Percentiles rank a stretch among this genome's conserved stretches.
Conservation (phyloP, 2,329 filamentous ascomycete species). For the Colletotrichum tofieldiae region DNA sequence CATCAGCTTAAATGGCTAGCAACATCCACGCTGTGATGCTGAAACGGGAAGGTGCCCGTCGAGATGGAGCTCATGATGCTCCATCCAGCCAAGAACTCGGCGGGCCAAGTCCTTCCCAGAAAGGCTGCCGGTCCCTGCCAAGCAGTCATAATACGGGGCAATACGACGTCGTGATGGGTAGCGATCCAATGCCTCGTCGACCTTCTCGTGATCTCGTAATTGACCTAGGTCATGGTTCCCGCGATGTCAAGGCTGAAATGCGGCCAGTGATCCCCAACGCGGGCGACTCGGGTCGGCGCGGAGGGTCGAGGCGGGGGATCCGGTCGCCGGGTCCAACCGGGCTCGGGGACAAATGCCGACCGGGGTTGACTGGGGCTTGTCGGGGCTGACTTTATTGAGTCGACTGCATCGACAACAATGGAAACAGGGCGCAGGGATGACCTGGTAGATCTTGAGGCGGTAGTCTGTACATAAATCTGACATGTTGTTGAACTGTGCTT, state of each 20-base stretch:
- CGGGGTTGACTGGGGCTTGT: background rate
- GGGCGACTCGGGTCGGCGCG: background rate
- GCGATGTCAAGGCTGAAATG: background rate
- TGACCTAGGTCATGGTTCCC: no score
- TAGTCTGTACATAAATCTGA: background rate
- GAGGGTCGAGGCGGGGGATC: no score
- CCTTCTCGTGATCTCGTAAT: background rate
- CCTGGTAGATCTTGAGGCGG: background rate
- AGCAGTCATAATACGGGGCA: background rate
- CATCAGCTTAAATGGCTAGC: background rate
- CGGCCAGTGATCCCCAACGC: background rate
- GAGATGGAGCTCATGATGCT: constrained; percentile 21
- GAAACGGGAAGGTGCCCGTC: constrained; percentile 30
- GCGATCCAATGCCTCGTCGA: background rate
- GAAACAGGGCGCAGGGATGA: background rate
- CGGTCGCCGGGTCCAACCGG: background rate
- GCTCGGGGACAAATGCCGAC: background rate
- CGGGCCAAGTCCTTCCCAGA: background rate
- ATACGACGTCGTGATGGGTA: background rate
- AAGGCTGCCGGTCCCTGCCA: background rate
- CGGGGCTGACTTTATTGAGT: background rate
- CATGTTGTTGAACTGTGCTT: background rate
- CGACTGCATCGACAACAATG: background rate
- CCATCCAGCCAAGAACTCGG: constrained; percentile 1
- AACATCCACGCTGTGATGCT: background rate